Percentiles rank a stretch among this genome's conserved stretches.
Conservation (phyloP, 306 rosid genomes). For the Pachyrhizus erosus region DNA sequence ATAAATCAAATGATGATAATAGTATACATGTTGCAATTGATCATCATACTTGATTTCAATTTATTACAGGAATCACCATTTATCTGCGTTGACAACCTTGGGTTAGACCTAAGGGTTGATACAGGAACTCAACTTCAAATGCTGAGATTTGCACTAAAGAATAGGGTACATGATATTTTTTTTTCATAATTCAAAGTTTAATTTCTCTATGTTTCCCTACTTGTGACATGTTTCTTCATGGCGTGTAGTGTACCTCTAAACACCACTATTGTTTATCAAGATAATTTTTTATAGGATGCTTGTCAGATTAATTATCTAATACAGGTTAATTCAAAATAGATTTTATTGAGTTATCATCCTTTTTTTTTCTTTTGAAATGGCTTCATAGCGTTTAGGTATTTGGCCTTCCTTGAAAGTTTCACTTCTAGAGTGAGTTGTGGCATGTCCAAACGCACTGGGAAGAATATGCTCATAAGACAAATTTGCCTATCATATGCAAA, state of each 20-base stretch:
- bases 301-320: not conserved
- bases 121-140: conserved; percentile 56
- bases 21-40: conserved; percentile 10
- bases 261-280: not conserved
- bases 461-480: not conserved
- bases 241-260: not conserved
- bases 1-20: not conserved
- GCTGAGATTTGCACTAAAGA: not conserved
- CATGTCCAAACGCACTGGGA: not conserved
- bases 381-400: not conserved
- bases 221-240: not conserved
- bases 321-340: not conserved
- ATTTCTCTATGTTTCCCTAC: not conserved
- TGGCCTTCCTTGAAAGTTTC: not conserved
- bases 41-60: conserved; percentile 19
- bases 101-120: conserved; percentile 74
- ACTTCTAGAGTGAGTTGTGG: not conserved
- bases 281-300: not conserved
- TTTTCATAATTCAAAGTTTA: not conserved
- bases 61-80: conserved; percentile 70
- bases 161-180: not conserved
- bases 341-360: not conserved
- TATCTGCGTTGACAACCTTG: conserved; percentile 67
- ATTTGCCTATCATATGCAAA: not conserved
- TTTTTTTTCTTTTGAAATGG: not conserved